Percentiles rank a stretch among this genome's conserved stretches.
Evolutionary conservation across 495 filamentous ascomycete genomes (phyloP).

Genomic region (Talaromyces borbonicus): DNA sequence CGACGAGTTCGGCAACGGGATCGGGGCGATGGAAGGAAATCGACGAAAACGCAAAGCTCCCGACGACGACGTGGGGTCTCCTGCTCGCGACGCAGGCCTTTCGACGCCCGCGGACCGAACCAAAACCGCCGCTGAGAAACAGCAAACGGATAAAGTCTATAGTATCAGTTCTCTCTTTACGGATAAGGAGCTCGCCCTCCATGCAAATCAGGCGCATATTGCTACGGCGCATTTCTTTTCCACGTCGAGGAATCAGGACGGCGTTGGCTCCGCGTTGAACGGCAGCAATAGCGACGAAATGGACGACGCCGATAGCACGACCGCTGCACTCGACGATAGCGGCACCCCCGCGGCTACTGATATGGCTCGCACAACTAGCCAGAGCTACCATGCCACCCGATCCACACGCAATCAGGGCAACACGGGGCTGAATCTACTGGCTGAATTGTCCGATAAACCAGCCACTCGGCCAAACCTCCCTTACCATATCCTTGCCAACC

Average conservation of each 20-base stretch:
- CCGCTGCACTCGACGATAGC: constrained; percentile 45
- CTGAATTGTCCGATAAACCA: constrained; percentile 53
- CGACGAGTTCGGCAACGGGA: constrained; percentile 59
- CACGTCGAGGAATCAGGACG: constrained; percentile 40
- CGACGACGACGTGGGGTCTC: constrained; percentile 64
- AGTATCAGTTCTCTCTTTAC: constrained; percentile 87
- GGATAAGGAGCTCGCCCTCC: constrained; percentile 78
- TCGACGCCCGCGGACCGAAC: constrained; percentile 40
- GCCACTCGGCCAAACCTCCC: constrained; percentile 55
- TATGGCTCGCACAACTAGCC: constrained; percentile 64
- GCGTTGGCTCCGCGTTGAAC: constrained; percentile 28
- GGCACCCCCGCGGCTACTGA: constrained; percentile 44
- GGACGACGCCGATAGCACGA: constrained; percentile 35
- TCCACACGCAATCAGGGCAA: constrained; percentile 53
- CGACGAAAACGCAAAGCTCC: constrained; percentile 72
- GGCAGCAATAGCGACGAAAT: constrained; percentile 36
- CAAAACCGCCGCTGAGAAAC: constrained; percentile 27
- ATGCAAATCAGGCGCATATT: constrained; percentile 60
- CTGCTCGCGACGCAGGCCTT: constrained; percentile 48
- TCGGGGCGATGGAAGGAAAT: constrained; percentile 46
- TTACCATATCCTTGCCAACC: constrained; percentile 46
- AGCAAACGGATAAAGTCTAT: constrained; percentile 46
- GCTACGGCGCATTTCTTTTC: constrained; percentile 50
- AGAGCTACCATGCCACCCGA: constrained; percentile 57
- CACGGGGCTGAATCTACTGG: constrained; percentile 48